phyloP scores from a whole-genome alignment of 106 monocot genomes.

The Phalaenopsis aphrodite region DNA sequence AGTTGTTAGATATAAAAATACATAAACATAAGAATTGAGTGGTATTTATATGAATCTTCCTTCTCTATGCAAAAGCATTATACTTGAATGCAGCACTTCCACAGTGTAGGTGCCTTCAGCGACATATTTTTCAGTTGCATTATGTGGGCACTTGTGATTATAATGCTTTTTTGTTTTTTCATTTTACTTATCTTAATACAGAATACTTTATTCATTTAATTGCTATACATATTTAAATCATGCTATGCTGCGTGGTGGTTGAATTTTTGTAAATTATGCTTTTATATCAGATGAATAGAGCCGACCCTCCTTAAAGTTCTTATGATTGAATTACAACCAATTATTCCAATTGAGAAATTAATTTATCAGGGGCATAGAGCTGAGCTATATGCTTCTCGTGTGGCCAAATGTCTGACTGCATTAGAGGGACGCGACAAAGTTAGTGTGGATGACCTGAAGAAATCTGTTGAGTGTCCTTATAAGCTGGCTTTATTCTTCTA shows the following conservation, averaged over 20 bases:
- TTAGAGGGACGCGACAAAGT: slow-evolving; percentile 97
- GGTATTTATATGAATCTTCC: no score
- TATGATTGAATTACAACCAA: neutral
- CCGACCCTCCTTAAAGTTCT: neutral
- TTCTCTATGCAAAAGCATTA: neutral
- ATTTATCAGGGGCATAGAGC: slow-evolving; percentile 80
- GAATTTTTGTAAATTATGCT: neutral
- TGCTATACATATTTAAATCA: neutral
- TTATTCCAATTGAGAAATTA: neutral
- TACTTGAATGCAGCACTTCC: neutral
- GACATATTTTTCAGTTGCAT: neutral
- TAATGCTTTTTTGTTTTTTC: neutral
- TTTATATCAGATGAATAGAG: neutral
- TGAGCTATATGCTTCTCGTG: slow-evolving; percentile 95
- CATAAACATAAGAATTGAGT: no score
- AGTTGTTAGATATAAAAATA: no score
- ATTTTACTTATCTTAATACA: neutral
- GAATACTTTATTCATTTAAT: neutral
- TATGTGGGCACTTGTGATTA: neutral
- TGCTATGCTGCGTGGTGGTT: neutral
- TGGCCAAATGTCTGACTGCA: slow-evolving; percentile 96
- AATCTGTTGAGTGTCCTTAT: slow-evolving; percentile 68
- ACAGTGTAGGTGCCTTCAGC: no score
- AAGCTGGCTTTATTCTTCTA: neutral
- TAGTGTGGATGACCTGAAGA: slow-evolving; percentile 94